A percentile compares a stretch with the other conserved stretches of the same genome.
These are phyloP conservation scores for Periconia sp. DNA, from an alignment of 2,329 filamentous ascomycete species.

Conservation along the genomic window DNA sequence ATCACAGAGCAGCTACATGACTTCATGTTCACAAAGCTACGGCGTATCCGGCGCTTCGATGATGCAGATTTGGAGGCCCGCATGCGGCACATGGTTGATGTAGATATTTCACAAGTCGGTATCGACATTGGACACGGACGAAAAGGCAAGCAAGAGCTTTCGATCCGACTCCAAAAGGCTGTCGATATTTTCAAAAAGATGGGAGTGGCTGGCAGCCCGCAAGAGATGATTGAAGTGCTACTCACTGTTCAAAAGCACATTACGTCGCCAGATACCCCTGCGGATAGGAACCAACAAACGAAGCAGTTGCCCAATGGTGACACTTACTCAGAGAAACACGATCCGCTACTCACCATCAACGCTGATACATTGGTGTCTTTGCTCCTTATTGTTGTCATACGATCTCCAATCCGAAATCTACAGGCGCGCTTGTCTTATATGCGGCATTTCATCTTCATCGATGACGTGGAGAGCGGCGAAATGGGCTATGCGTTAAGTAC, in stretches of 20 bases:
- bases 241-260: conserved; percentile 83
- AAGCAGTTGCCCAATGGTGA: conserved; percentile 28
- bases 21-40: conserved; percentile 82
- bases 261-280: conserved; percentile 62
- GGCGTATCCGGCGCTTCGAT: conserved; percentile 76
- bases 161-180: conserved; percentile 75
- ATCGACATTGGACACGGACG: conserved; percentile 82
- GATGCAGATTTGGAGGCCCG: conserved; percentile 88
- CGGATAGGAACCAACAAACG: conserved; percentile 28
- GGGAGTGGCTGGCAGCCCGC: conserved; percentile 75
- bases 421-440: conserved; percentile 93
- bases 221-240: conserved; percentile 86
- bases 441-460: conserved; percentile 95
- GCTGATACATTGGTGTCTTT: conserved; percentile 93
- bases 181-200: conserved; percentile 92
- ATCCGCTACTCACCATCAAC: conserved; percentile 69
- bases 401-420: conserved; percentile 84
- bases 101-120: conserved; percentile 94
- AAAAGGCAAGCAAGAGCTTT: conserved; percentile 80
- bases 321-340: conserved; percentile 57
- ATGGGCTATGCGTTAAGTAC: conserved; percentile 96
- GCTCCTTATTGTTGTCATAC: conserved; percentile 88
- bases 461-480: conserved; percentile 95
- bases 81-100: conserved; percentile 89
- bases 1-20: conserved; percentile 92